Evolutionary conservation across 306 rosid species (phyloP).

Genomic region (Cicer chorassanicum): DNA sequence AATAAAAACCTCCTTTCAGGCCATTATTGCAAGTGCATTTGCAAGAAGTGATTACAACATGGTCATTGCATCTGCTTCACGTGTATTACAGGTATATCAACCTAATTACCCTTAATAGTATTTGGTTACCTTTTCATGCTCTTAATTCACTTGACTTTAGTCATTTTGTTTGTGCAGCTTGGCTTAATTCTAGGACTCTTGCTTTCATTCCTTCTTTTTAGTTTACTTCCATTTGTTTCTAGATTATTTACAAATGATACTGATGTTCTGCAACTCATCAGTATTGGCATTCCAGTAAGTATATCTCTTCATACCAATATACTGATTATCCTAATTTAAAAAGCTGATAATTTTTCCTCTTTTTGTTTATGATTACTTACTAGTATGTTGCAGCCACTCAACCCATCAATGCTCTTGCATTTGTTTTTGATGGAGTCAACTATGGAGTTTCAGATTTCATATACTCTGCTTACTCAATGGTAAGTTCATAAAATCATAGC

Average conservation of each 20-base stretch:
- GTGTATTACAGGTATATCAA: slow-evolving; percentile 69
- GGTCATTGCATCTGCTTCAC: slow-evolving; percentile 70
- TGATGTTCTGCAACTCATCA: slow-evolving; percentile 61
- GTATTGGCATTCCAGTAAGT: slow-evolving; percentile 81
- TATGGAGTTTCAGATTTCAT: slow-evolving; percentile 91
- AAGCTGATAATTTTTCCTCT: slow-evolving; percentile 1
- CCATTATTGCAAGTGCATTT: slow-evolving; percentile 83
- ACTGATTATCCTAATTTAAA: neutral
- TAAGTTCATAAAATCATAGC: slow-evolving; percentile 42
- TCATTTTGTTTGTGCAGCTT: slow-evolving; percentile 55
- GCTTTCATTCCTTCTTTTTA: slow-evolving; percentile 62
- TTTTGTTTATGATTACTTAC: slow-evolving; percentile 42
- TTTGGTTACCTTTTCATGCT: slow-evolving; percentile 9
- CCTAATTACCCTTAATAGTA: neutral
- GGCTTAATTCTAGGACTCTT: slow-evolving; percentile 75
- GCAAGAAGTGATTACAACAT: slow-evolving; percentile 63
- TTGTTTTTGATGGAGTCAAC: slow-evolving; percentile 88
- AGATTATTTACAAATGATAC: slow-evolving; percentile 70
- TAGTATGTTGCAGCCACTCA: slow-evolving; percentile 91
- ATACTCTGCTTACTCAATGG: slow-evolving; percentile 88
- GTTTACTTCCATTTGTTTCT: slow-evolving; percentile 66
- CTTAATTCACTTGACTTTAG: neutral
- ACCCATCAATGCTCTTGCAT: slow-evolving; percentile 83
- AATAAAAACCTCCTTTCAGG: slow-evolving; percentile 51
- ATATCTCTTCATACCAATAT: slow-evolving; percentile 19